phyloP scores from a whole-genome alignment of 129 eudicot species.

The Tagetes patula region DNA sequence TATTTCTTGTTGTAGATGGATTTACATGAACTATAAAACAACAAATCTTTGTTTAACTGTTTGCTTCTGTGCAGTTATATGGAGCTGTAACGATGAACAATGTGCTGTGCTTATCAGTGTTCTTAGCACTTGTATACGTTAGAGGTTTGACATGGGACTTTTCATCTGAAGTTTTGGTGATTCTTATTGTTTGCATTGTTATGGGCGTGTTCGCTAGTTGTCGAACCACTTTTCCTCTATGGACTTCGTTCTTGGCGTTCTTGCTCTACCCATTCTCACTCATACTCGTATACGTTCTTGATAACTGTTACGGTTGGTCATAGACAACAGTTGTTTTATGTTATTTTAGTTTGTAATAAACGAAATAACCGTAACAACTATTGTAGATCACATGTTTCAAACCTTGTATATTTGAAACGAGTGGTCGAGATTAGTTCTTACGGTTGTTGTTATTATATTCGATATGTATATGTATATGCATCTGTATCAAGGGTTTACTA shows the following conservation, averaged over 20 bases:
- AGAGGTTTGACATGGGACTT: constrained; percentile 85
- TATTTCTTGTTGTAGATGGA: constrained; percentile 10
- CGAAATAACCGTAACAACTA: not conserved
- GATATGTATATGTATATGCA: not conserved
- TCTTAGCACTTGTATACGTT: constrained; percentile 73
- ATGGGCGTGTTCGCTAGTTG: constrained; percentile 77
- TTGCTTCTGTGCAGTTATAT: constrained; percentile 56
- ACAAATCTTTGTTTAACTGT: not conserved
- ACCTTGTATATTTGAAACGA: not conserved
- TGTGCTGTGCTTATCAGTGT: constrained; percentile 68
- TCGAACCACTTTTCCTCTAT: constrained; percentile 82
- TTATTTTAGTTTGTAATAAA: constrained; percentile 24
- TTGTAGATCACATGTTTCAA: not conserved
- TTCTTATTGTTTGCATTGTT: constrained; percentile 68
- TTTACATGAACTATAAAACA: not conserved
- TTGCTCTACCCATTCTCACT: constrained; percentile 76
- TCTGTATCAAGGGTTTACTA: not conserved
- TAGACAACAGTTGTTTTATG: constrained; percentile 17
- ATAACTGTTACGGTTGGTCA: constrained; percentile 79
- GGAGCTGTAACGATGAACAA: constrained; percentile 95
- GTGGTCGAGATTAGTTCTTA: not conserved
- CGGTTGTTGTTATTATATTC: not conserved
- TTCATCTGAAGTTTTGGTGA: constrained; percentile 79
- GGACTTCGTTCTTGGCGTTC: constrained; percentile 80
- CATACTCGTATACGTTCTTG: constrained; percentile 78